These are phyloP conservation scores for Kazachstania sp. DNA, from an alignment of 1,139 yeast species.

Conservation along the genomic window DNA sequence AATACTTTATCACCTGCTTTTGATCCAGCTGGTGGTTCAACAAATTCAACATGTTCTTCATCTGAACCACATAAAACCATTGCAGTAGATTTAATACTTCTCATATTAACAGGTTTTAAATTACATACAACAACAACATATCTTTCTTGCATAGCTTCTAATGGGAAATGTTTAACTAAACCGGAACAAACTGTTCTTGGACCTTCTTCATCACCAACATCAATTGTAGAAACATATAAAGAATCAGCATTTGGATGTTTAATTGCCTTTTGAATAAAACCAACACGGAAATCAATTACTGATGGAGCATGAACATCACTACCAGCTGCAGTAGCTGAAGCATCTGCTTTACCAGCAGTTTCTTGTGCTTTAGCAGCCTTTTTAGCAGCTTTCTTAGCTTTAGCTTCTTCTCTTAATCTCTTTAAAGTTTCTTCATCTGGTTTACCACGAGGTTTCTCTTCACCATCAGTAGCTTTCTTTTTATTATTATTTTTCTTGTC, in stretches of 20 bases:
- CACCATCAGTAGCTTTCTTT: constrained; percentile 28
- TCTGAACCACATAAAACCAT: constrained; percentile 93
- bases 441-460: constrained; percentile 32
- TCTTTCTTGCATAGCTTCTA: constrained; percentile 78
- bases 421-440: constrained; percentile 59
- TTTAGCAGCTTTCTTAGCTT: constrained; percentile 66
- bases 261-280: constrained; percentile 91
- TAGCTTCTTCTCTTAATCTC: constrained; percentile 57
- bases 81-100: constrained; percentile 90
- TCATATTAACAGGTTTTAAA: constrained; percentile 85
- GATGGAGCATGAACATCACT: constrained; percentile 68
- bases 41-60: constrained; percentile 70
- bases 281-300: constrained; percentile 86
- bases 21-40: constrained; percentile 87
- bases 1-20: constrained; percentile 94
- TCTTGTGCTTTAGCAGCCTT: constrained; percentile 58
- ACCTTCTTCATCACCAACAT: constrained; percentile 91
- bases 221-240: constrained; percentile 89
- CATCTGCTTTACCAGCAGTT: constrained; percentile 37
- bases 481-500: constrained; percentile 33
- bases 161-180: constrained; percentile 64
- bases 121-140: constrained; percentile 78
- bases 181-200: constrained; percentile 99
- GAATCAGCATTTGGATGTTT: constrained; percentile 98
- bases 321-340: constrained; percentile 52